A percentile compares a stretch with the other conserved stretches of the same genome.
These are phyloP conservation scores for Dactylellina haptotyla DNA, from an alignment of 2,329 filamentous ascomycete species.

Conservation along the genomic window DNA sequence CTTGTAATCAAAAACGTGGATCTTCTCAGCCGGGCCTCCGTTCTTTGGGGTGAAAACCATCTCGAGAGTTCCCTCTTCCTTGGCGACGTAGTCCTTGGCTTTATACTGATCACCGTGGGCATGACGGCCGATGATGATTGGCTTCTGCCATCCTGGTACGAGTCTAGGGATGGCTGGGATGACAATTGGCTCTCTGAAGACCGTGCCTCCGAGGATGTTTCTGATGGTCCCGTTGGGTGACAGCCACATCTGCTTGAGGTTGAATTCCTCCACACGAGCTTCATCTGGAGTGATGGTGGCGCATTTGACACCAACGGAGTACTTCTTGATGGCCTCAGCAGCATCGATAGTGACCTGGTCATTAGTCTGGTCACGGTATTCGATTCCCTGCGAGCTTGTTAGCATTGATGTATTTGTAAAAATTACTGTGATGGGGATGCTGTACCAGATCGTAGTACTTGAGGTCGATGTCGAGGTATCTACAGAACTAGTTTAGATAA, in stretches of 20 bases:
- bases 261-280: constrained; percentile 95
- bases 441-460: constrained; percentile 90
- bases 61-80: constrained; percentile 84
- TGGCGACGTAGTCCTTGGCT: constrained; percentile 87
- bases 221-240: constrained; percentile 92
- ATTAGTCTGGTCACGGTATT: constrained; percentile 94
- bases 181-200: constrained; percentile 98
- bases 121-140: constrained; percentile 98
- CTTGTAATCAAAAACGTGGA: constrained; percentile 91
- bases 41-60: constrained; percentile 91
- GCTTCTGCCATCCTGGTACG: constrained; percentile 97
- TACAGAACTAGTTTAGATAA: constrained; percentile 53
- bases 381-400: constrained; percentile 71
- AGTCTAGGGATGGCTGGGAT: constrained; percentile 92
- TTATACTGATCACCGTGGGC: constrained; percentile 99
- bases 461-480: constrained; percentile 93
- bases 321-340: constrained; percentile 98
- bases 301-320: constrained; percentile 98
- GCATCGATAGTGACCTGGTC: constrained; percentile 96
- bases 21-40: constrained; percentile 80
- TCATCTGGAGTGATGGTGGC: constrained; percentile 99
- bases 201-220: constrained; percentile 84
- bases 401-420: constrained; percentile 56
- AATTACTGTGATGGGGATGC: constrained; percentile 19
- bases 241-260: constrained; percentile 98